phyloP scores from a whole-genome alignment of 345 rosid genomes.

The Hypericum androsaemum region DNA sequence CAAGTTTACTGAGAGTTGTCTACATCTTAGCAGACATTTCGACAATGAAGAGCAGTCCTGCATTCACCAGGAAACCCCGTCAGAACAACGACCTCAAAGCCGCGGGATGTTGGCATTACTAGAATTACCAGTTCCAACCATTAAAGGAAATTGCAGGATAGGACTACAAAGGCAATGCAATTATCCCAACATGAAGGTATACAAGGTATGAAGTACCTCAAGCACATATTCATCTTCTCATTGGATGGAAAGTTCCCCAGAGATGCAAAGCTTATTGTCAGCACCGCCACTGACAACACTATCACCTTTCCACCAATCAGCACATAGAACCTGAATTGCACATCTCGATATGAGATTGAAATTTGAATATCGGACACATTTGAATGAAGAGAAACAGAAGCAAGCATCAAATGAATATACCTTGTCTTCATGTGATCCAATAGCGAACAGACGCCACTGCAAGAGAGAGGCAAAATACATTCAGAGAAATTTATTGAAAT shows the following conservation, averaged over 20 bases:
- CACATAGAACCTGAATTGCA: conserved; percentile 59
- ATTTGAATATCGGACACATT: background rate
- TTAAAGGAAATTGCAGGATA: no score
- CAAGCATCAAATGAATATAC: conserved; percentile 18
- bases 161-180: no score
- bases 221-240: conserved; percentile 17
- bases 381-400: background rate
- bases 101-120: no score
- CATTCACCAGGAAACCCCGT: no score
- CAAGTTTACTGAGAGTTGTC: no score
- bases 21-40: no score
- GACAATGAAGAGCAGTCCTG: no score
- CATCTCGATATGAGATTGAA: conserved; percentile 1
- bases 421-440: conserved; percentile 80
- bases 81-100: no score
- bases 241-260: conserved; percentile 44
- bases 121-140: no score
- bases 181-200: no score
- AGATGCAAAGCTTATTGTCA: conserved; percentile 67
- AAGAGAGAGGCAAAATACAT: conserved; percentile 15
- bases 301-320: conserved; percentile 96
- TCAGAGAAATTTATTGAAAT: no score
- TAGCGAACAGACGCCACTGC: conserved; percentile 91
- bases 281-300: conserved; percentile 79
- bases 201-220: no score